Base-by-base conservation (phyloP, 192 early-diverging fungal genomes). In the Cladochytrium replicatum region DNA sequence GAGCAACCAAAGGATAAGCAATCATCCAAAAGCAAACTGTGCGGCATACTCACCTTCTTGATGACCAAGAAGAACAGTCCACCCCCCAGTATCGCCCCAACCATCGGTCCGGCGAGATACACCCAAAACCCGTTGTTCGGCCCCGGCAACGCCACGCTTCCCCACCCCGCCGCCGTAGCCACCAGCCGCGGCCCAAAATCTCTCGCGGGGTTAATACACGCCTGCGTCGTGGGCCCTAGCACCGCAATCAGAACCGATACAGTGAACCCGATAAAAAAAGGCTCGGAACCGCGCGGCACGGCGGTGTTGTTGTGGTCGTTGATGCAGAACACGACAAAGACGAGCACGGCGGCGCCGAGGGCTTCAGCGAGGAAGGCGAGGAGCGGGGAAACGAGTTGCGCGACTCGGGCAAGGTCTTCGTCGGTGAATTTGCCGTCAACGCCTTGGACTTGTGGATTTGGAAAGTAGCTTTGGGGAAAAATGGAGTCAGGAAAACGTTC, bases 141-240 rank as follows among this genome's bases (percentile, higher is more conserved):
- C n/a, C n/a, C n/a, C n/a, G n/a, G n/a, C n/a, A n/a, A n/a, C n/a
- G 48, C n/a, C n/a, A n/a, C n/a, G n/a, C n/a, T n/a, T 19, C 64
- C 54, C 32, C 46, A 66, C 1, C 64, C 64, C 6, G 46, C 61
- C 22, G 49, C 22, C 6, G 31, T 3, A 27, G 64, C 61, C 21
- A 66, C 32, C 15, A 64, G 34, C 21, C 64, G 44, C 4, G 64
- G 64, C 11, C 55, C 64, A 31, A 66, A 52, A 44, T 66, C 64
- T 3, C 64, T 21, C 8, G 61, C 64, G 26, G 64, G 64, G 42
- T 66, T 66, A 24, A 66, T 51, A 37, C 58, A 37, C 37, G 55
- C 54, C 27, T 56, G 64, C 0, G 64, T 58, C 2, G 26, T 13
- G 4, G 64, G 26, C 6, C 50, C 64, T 5, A 66, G 41, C 9